Evolutionary conservation across 306 rosid species (phyloP).

Genomic region (Crataegus laevigata): DNA sequence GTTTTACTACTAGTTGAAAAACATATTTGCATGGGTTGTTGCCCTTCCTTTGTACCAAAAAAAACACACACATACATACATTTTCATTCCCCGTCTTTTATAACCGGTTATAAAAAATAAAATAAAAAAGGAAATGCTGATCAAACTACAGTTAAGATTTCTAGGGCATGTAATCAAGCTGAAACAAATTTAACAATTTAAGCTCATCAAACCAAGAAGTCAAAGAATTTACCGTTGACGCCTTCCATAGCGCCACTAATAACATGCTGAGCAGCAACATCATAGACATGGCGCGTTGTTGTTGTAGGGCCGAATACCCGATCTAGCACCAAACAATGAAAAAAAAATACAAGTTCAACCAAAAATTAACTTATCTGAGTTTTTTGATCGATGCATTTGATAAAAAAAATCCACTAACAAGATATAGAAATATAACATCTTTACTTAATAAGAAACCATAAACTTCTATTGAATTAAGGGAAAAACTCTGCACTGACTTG

Average conservation of each 20-base stretch:
- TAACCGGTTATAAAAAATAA: not conserved
- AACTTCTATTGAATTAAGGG: not conserved
- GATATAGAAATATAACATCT: not conserved
- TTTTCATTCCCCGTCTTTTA: constrained; percentile 4
- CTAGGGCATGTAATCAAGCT: constrained; percentile 7
- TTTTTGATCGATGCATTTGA: not conserved
- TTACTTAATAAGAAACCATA: not conserved
- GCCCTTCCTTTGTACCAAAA: no score
- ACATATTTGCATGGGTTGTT: not conserved
- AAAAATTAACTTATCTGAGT: not conserved
- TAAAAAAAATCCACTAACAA: not conserved
- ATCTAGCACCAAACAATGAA: constrained; percentile 44
- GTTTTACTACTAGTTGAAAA: constrained; percentile 8
- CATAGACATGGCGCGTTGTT: constrained; percentile 95
- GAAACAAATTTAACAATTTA: constrained; percentile 11
- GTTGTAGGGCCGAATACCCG: constrained; percentile 97
- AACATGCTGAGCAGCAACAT: constrained; percentile 91
- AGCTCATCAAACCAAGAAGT: constrained; percentile 15
- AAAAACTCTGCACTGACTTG: not conserved
- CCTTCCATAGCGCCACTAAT: constrained; percentile 96
- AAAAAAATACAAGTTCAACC: not conserved
- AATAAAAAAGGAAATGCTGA: not conserved
- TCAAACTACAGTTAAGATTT: constrained; percentile 7
- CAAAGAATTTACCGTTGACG: constrained; percentile 61
- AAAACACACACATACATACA: not conserved